phyloP scores from a whole-genome alignment of 179 eudicot genomes.

The Silene noctiflora region DNA sequence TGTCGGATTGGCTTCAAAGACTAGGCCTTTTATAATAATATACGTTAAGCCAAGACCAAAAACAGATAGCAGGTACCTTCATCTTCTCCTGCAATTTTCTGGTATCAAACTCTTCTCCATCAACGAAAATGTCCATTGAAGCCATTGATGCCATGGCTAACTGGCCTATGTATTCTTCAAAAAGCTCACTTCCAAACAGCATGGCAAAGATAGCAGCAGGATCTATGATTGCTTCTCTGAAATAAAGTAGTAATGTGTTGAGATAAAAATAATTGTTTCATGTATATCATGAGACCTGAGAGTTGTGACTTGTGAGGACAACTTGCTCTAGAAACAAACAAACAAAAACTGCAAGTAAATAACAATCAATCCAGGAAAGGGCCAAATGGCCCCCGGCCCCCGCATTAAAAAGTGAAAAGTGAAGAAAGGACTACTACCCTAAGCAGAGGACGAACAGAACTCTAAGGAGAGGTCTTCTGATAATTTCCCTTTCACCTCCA shows the following conservation, averaged over 20 bases:
- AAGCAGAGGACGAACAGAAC: not conserved
- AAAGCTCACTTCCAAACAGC: slow-evolving; percentile 99
- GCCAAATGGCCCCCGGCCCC: not conserved
- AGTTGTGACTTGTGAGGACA: not conserved
- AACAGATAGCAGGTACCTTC: slow-evolving; percentile 50
- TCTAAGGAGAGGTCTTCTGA: not conserved
- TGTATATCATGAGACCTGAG: not conserved
- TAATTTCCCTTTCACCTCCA: not conserved
- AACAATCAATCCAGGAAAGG: not conserved
- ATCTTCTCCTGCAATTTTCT: slow-evolving; percentile 90
- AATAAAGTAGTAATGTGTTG: slow-evolving; percentile 7
- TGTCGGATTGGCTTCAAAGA: not conserved
- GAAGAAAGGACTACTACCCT: not conserved
- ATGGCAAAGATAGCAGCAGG: slow-evolving; percentile 98
- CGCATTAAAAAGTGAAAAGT: not conserved
- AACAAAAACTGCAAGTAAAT: too few relatives aligned
- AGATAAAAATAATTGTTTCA: not conserved
- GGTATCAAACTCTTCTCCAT: slow-evolving; percentile 77
- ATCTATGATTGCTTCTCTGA: slow-evolving; percentile 87
- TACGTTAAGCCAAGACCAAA: not conserved
- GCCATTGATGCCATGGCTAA: slow-evolving; percentile 99
- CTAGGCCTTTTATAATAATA: not conserved
- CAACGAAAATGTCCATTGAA: slow-evolving; percentile 78
- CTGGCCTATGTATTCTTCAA: slow-evolving; percentile 97
- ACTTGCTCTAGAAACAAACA: too few relatives aligned